Base-by-base conservation (phyloP, 1,139 yeast species). In the Candida albicans region DNA sequence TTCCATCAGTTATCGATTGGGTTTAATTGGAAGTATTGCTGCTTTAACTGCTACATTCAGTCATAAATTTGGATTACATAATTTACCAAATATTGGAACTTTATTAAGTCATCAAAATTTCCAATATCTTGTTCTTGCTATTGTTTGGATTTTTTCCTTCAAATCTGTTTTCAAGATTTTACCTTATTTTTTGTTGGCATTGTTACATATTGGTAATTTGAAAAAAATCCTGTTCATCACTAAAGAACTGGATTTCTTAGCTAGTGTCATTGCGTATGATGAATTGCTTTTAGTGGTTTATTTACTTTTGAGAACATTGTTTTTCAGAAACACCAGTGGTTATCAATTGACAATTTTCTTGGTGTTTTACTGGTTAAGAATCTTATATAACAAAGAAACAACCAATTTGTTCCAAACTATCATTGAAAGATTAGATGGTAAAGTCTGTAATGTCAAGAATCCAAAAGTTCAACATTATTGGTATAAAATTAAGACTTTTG, bases 291-390 rank as follows among this genome's bases (percentile, higher is more conserved):
- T 84, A 31, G 67, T 82, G 18, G 58, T 73, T 12, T 75, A 81
- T 42, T 69, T 86, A 48, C 36, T 77, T 0, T 48, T 81, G 40
- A 84, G 88, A 58, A 82, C 91, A 0, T 44, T 83, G 18, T 61
- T 82, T 45, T 75, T 83, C 59, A 77, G 84, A 61, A 83, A 84
- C 39, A 72, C 86, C 11, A 74, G 88, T 2, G 95, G 93, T 2
- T 84, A 69, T 61, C 87, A 84, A 45, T 69, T 85, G 58, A 72
- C 73, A 11, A 58, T 79, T 41, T 82, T 82, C 59, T 56, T 73
- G 45, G 62, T 76, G 44, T 81, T 85, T 58, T 83, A 80, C 67
- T 85, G 91, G 90, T 66, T 86, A 53, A 77, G 89, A 65, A 63
- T 85, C 45, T 68, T 80, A 51, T 77, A 75, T 59, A 76, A 74